phyloP scores from a whole-genome alignment of 2,329 filamentous ascomycete genomes.

The Trichoderma citrinoviride region DNA sequence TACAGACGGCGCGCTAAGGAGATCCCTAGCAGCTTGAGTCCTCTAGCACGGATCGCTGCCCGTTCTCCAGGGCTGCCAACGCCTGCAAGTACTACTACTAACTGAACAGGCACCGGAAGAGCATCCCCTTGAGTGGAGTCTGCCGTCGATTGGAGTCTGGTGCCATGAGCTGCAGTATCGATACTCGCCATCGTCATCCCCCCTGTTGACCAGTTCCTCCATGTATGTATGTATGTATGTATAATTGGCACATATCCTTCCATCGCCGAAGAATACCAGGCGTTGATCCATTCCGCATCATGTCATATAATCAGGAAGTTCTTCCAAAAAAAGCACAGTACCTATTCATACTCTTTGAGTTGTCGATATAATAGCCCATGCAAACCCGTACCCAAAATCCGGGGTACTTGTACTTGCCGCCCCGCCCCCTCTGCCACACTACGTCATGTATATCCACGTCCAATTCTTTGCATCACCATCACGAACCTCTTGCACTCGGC shows the following conservation, averaged over 20 bases:
- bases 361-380: neutral
- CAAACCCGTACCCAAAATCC: neutral
- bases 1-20: conserved; percentile 6
- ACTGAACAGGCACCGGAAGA: neutral
- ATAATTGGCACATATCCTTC: too few relatives aligned
- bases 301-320: too few relatives aligned
- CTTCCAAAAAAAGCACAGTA: too few relatives aligned
- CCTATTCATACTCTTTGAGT: too few relatives aligned
- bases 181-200: too few relatives aligned
- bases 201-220: too few relatives aligned
- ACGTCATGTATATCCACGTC: conserved; percentile 20
- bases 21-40: neutral
- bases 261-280: too few relatives aligned
- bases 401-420: conserved; percentile 2
- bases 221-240: too few relatives aligned
- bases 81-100: neutral
- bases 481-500: neutral
- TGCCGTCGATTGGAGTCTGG: too few relatives aligned
- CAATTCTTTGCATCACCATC: conserved; percentile 18
- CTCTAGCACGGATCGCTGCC: neutral
- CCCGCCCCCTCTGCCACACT: conserved; percentile 17
- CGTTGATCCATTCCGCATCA: too few relatives aligned
- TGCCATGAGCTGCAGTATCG: neutral
- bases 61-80: neutral
- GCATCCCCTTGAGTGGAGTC: neutral